phyloP scores from a whole-genome alignment of 345 rosid genomes.

The Gossypium longicalyx region DNA sequence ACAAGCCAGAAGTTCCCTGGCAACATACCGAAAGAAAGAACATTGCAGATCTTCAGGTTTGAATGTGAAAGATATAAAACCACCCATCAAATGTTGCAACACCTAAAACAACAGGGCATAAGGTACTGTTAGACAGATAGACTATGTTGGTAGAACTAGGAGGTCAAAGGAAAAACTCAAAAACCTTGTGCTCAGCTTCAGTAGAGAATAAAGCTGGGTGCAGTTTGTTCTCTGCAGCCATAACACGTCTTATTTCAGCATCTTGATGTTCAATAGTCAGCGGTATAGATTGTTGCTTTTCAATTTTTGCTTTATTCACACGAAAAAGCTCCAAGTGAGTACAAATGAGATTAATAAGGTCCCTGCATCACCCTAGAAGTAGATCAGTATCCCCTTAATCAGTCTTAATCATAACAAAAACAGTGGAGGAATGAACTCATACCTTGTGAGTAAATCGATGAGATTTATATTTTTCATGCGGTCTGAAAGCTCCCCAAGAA shows the following conservation, averaged over 20 bases:
- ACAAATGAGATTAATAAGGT: conserved; percentile 68
- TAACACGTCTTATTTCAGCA: conserved; percentile 51
- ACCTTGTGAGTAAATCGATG: conserved; percentile 89
- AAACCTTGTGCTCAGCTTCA: conserved; percentile 95
- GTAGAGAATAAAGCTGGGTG: conserved; percentile 94
- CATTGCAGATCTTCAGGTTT: conserved; percentile 84
- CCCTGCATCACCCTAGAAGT: conserved; percentile 56
- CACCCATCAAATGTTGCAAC: conserved; percentile 82
- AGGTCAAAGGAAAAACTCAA: conserved; percentile 18
- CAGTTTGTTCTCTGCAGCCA: conserved; percentile 76
- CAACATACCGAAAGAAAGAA: conserved; percentile 66
- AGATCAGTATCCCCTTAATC: conserved; percentile 29
- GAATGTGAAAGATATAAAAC: conserved; percentile 74
- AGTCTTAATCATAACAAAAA: conserved; percentile 2
- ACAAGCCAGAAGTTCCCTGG: conserved; percentile 92
- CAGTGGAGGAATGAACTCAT: conserved; percentile 13
- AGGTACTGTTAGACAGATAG: conserved; percentile 8
- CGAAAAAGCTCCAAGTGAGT: conserved; percentile 84
- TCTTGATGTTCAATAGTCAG: conserved; percentile 61
- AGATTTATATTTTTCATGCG: conserved; percentile 76
- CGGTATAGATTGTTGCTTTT: conserved; percentile 36
- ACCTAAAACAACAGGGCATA: conserved; percentile 45
- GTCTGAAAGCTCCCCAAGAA: conserved; percentile 74
- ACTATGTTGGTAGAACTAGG: not conserved
- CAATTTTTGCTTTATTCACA: conserved; percentile 63